Evolutionary conservation across 2,329 filamentous ascomycete genomes (phyloP).

Genomic region (Claviceps sp.): DNA sequence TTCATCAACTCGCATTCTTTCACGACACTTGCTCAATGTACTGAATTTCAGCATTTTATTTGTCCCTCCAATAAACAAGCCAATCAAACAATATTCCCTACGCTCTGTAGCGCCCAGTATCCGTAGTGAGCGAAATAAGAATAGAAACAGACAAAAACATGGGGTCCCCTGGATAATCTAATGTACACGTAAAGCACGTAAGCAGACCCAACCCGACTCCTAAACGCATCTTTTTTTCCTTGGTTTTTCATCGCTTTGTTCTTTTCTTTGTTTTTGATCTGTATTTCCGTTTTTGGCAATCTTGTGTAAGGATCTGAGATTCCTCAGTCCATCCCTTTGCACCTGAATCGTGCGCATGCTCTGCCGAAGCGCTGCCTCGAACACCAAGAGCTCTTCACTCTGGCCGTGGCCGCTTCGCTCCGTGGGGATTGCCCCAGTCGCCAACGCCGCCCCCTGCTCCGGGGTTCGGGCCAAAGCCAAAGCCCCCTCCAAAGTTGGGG

Average conservation of each 20-base stretch:
- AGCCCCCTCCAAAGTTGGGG: constrained; percentile 58
- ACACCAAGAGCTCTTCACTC: constrained; percentile 31
- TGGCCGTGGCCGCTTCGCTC: constrained; percentile 64
- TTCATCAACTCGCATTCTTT: not conserved
- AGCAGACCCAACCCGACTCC: constrained; percentile 1
- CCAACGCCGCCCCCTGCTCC: constrained; percentile 26
- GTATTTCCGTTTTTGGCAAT: not conserved
- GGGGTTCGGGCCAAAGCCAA: constrained; percentile 45
- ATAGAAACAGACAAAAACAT: not conserved
- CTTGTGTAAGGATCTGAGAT: too few relatives aligned
- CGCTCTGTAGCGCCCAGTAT: constrained; percentile 4
- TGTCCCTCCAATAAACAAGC: too few relatives aligned
- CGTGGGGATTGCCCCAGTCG: constrained; percentile 69
- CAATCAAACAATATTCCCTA: not conserved
- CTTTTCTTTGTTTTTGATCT: not conserved
- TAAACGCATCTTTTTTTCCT: not conserved
- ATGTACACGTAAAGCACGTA: constrained; percentile 6
- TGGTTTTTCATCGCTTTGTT: not conserved
- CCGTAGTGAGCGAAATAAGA: not conserved
- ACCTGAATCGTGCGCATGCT: too few relatives aligned
- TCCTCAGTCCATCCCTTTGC: too few relatives aligned
- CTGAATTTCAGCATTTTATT: too few relatives aligned
- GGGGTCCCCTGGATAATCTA: not conserved
- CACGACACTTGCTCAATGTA: not conserved
- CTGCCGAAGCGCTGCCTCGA: not conserved